Conservation (phyloP, 768 basidiomycete species). For the Neoboletus subvelutipes region DNA sequence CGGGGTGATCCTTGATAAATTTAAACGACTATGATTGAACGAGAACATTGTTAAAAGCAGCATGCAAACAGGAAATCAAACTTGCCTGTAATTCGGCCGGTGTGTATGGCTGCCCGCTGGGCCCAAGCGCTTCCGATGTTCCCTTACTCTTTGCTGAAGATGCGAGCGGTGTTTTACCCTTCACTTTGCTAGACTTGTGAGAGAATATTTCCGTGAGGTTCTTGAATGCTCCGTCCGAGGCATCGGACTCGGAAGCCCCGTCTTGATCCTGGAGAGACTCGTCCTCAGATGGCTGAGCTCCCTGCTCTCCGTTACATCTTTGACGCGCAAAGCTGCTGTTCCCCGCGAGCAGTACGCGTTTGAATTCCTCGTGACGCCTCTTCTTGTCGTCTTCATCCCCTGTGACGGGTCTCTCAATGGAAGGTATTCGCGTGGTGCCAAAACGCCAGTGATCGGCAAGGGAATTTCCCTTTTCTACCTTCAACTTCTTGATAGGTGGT, state of each 20-base stretch:
- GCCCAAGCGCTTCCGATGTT: conserved; percentile 49
- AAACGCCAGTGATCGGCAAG: conserved; percentile 47
- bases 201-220: conserved; percentile 50
- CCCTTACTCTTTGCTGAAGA: conserved; percentile 33
- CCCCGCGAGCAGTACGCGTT: conserved; percentile 50
- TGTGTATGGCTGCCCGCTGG: conserved; percentile 70
- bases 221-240: conserved; percentile 47
- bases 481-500: conserved; percentile 32
- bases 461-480: conserved; percentile 18
- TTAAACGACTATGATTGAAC: conserved; percentile 33
- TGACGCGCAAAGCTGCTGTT: conserved; percentile 38
- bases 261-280: conserved; percentile 28
- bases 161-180: conserved; percentile 35
- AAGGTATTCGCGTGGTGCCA: conserved; percentile 24
- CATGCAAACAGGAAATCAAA: neutral
- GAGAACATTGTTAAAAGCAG: neutral
- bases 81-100: conserved; percentile 71
- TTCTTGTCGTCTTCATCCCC: conserved; percentile 45
- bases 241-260: conserved; percentile 35
- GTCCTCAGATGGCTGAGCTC: conserved; percentile 19
- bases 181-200: conserved; percentile 34
- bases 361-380: conserved; percentile 48
- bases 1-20: conserved; percentile 64
- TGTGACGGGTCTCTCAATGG: neutral
- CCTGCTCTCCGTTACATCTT: conserved; percentile 9